Evolutionary conservation across 1,284 basidiomycete species (phyloP), one percentile per base, ranked within the genome.

Genomic region (Fereydounia khargensis): DNA sequence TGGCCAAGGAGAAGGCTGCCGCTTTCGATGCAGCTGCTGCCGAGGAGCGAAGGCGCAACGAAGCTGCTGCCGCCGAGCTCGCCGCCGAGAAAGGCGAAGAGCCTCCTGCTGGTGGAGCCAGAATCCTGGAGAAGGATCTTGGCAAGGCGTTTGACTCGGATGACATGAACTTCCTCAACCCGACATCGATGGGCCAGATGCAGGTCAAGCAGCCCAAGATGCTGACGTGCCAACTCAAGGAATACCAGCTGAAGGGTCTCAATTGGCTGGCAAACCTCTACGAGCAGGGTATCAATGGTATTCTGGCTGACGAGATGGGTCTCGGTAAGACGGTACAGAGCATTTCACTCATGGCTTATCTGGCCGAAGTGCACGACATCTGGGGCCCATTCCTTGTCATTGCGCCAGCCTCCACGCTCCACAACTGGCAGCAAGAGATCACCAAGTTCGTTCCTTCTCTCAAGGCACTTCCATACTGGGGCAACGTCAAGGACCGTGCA

Each of bases 311-410:
- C 76, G 95, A 99, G 79, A 98, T 98, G 95, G 65, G 66, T 52
- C 61, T 74, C 28, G 66, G 61, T 53, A 97, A 74, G 89, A 98
- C 95, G 20, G 91, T 99, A 14, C 95, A 99, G 82, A 97, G 92
- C 1, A 98, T 99, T 45, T 95, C 95, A 17, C 80, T 99, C 10
- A 82, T 99, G 50, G 90, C 94, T 5, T 95, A 98, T 78, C 85
- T 99, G 17, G 94, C 95, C 8, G 95, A 98, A 78, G 86, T 86
- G 1, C 95, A 98, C 76, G 89, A 97, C 73, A 95, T 98, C 53
- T 99, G 95, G 95, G 95, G 95, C 0, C 95, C 95, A 14, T 98
- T 99, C 81, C 82, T 99, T n/a, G 92, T 99, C 47, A 95, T 99
- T 39, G 91, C 95, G 1, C 95, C 95, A 1, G 88, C 92, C 1